Percentiles rank a stretch among this genome's conserved stretches.
These are phyloP conservation scores for Dispira simplex DNA, from an alignment of 192 early-diverging fungal species.

Conservation along the genomic window DNA sequence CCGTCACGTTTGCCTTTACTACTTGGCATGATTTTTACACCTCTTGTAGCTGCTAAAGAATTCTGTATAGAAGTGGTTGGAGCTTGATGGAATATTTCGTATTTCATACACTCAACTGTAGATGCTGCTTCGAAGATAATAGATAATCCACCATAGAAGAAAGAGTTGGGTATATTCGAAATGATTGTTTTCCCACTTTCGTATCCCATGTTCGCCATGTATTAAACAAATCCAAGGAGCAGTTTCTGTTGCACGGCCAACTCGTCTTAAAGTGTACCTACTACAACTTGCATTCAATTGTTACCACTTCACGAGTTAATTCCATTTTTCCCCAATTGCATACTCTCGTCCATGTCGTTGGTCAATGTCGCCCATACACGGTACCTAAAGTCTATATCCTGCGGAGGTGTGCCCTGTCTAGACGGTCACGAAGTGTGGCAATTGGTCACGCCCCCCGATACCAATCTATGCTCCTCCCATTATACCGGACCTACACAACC, in stretches of 20 bases:
- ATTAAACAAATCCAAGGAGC: not conserved
- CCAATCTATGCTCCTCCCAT: not conserved
- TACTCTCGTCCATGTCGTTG: not conserved
- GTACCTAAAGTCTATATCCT: not conserved
- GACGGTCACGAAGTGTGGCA: slow-evolving; percentile 8
- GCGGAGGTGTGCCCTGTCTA: not conserved
- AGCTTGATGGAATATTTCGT: too few relatives aligned
- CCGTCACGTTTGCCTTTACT: too few relatives aligned
- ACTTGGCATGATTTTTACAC: too few relatives aligned
- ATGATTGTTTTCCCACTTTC: not conserved
- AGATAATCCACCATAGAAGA: too few relatives aligned
- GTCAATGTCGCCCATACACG: slow-evolving; percentile 6
- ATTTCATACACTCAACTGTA: too few relatives aligned
- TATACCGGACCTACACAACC: not conserved
- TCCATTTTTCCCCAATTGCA: not conserved
- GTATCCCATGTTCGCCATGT: not conserved
- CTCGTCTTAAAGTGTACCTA: too few relatives aligned
- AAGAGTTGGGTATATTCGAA: too few relatives aligned
- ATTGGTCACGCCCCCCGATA: not conserved
- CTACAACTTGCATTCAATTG: too few relatives aligned
- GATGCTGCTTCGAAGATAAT: too few relatives aligned
- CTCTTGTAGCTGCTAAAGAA: too few relatives aligned
- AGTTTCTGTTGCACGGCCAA: not conserved
- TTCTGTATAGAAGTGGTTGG: too few relatives aligned
- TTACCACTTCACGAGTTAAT: not conserved